phyloP scores from a whole-genome alignment of 768 basidiomycete species.

The Macrolepiota dolichaula region DNA sequence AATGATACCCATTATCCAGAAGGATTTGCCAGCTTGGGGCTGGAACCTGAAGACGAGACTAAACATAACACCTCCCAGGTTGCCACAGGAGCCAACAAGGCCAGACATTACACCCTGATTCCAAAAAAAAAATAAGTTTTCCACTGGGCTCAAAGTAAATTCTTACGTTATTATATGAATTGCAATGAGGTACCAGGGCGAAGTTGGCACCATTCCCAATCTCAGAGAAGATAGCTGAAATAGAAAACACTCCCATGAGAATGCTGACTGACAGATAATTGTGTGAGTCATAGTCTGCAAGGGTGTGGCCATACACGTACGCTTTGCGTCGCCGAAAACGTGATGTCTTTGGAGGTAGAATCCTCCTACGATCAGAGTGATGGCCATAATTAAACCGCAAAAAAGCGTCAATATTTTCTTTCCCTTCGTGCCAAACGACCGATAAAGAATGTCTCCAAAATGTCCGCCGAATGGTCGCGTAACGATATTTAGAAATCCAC shows the following conservation, averaged over 20 bases:
- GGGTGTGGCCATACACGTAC: too few relatives aligned
- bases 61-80: slow-evolving; percentile 44
- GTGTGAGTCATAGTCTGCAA: slow-evolving; percentile 10
- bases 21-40: slow-evolving; percentile 35
- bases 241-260: not conserved
- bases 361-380: slow-evolving; percentile 41
- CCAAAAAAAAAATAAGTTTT: not conserved
- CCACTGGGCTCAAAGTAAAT: not conserved
- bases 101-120: slow-evolving; percentile 31
- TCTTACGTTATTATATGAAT: slow-evolving; percentile 14
- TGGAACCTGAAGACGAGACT: slow-evolving; percentile 48
- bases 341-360: slow-evolving; percentile 28
- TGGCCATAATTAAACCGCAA: slow-evolving; percentile 43
- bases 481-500: slow-evolving; percentile 49
- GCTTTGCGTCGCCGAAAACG: slow-evolving; percentile 48
- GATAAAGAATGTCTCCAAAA: slow-evolving; percentile 43
- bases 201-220: slow-evolving; percentile 15
- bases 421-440: slow-evolving; percentile 34
- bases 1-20: slow-evolving; percentile 45
- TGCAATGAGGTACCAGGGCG: slow-evolving; percentile 15
- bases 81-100: slow-evolving; percentile 34
- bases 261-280: not conserved
- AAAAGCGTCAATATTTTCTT: slow-evolving; percentile 47
- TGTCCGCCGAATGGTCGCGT: slow-evolving; percentile 49
- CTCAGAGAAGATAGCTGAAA: slow-evolving; percentile 13